Conservation (phyloP, 352 stramenopile species). For the Thraustochytrium sp. region DNA sequence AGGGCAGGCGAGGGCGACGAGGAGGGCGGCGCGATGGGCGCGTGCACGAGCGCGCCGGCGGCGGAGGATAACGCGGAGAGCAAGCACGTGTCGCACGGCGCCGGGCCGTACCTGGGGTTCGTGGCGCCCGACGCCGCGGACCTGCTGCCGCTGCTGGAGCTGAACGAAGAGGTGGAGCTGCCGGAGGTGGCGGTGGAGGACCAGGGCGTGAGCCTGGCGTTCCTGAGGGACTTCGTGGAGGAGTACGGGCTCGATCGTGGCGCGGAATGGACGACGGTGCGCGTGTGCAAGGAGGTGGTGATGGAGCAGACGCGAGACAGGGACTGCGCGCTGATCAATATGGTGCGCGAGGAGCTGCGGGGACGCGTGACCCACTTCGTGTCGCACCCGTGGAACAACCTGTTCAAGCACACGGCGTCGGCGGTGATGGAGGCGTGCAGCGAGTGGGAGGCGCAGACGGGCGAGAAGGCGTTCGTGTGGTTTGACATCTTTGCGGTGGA, state of each 20-base stretch:
- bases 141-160: neutral
- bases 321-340: neutral
- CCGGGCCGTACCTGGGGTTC: neutral
- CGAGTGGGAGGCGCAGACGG: neutral
- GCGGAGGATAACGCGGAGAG: neutral
- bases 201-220: conserved; percentile 9
- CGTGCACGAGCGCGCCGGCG: neutral
- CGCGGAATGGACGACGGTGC: neutral
- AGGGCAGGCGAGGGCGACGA: too few relatives aligned
- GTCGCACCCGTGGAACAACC: conserved; percentile 29
- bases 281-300: neutral
- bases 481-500: conserved; percentile 23
- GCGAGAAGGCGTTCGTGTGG: neutral
- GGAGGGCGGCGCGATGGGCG: too few relatives aligned
- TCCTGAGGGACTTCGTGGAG: neutral
- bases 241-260: neutral
- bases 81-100: neutral
- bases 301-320: neutral
- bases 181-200: neutral
- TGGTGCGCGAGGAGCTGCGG: neutral
- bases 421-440: conserved; percentile 8
- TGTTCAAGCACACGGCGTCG: neutral
- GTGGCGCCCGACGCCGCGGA: neutral
- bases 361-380: conserved; percentile 20
- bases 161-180: neutral